Conservation (phyloP, 495 filamentous ascomycete genomes). For the Aspergillus funiculosus region DNA sequence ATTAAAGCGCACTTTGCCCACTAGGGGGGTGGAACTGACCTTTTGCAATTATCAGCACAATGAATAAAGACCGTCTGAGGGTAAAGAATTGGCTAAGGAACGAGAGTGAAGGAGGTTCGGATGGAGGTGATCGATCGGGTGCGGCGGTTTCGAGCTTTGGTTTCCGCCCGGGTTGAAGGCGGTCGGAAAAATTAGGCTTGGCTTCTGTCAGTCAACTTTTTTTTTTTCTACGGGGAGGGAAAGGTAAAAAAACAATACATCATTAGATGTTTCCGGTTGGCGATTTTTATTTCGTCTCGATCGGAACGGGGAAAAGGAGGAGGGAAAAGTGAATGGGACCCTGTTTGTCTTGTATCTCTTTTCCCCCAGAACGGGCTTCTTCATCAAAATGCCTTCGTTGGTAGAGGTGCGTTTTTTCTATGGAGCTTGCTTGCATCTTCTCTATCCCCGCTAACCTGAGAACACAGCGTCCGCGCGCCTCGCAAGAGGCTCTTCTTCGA, state of each 20-base stretch:
- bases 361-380: no score
- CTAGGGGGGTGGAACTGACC: constrained; percentile 3
- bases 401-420: constrained; percentile 33
- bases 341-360: constrained; percentile 2
- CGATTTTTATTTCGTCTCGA: constrained; percentile 1
- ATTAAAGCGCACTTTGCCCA: not conserved
- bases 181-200: constrained; percentile 40
- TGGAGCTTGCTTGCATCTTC: not conserved
- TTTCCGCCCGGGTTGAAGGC: constrained; percentile 30
- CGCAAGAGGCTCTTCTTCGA: constrained; percentile 46
- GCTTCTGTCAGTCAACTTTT: constrained; percentile 21
- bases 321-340: constrained; percentile 4
- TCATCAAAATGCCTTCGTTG: constrained; percentile 37
- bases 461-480: constrained; percentile 36
- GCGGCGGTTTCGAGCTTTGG: constrained; percentile 27
- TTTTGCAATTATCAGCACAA: constrained; percentile 13
- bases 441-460: constrained; percentile 1
- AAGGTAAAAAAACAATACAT: constrained; percentile 6
- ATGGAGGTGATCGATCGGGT: constrained; percentile 31
- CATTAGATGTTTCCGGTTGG: not conserved
- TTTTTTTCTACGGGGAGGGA: constrained; percentile 17
- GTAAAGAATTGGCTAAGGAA: constrained; percentile 19
- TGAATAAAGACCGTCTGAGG: not conserved
- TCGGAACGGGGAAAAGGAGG: constrained; percentile 1
- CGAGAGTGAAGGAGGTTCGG: constrained; percentile 20